Evolutionary conservation across 106 monocot species (phyloP), one percentile per base, ranked within the genome.

Genomic region (Apostasia shenzhenica): DNA sequence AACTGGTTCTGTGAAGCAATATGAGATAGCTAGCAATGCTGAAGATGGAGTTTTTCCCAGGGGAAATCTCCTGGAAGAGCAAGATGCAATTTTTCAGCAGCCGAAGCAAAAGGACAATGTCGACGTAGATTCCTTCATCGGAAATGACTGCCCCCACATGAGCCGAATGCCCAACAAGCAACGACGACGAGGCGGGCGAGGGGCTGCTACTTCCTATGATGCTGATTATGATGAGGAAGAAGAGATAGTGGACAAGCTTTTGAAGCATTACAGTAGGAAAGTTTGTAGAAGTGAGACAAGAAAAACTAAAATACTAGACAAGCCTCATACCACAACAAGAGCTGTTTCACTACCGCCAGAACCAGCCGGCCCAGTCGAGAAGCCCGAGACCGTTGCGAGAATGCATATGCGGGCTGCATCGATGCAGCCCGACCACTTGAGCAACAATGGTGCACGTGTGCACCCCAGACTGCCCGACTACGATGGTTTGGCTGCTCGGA

Each of bases 191-290:
- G 57, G 47, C 14, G 55, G 71, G 26, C 74, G 73, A 9, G 41
- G 53, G 6, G 53, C 70, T 8, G 8, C 37, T 67, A 40, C 59
- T 12, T 38, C 41, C 1, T 63, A 75, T 44, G 61, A 63, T 38
- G 63, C 66, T 37, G 58, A 51, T 14, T 5, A 52, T 37, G 78
- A 81, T 61, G 79, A 82, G 6, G 87, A 87, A 56, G 91, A 82
- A 59, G 74, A 45, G 55, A 45, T 64, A 4, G 74, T 85, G 84
- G 91, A 88, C 59, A 82, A 70, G 70, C 78, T 85, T 10, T 70
- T 92, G 63, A 14, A 74, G 51, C 84, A 85, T 52, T 83, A 75
- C 70, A 93, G 94, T 59, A 84, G 63, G 76, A 87, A 90, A 64
- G 84, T 78, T 11, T 6, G 47, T 26, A 57, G 5, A 13, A 38